These are phyloP conservation scores for Pezicula radicicola DNA, from an alignment of 2,329 filamentous ascomycete genomes.

Conservation along the genomic window DNA sequence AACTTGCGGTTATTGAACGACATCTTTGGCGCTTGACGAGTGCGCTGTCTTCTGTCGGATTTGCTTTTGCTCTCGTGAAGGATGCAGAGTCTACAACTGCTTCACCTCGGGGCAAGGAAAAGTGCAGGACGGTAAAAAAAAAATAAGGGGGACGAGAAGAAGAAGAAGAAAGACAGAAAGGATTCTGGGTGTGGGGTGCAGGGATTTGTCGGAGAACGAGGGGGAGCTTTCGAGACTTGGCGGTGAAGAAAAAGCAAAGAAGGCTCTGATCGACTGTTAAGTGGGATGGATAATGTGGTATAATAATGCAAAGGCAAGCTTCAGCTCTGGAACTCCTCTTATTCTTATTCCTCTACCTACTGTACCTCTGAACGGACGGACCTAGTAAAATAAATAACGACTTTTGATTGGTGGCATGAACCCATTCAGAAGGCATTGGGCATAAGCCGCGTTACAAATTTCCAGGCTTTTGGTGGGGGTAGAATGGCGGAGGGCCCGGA, in stretches of 20 bases:
- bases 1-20: slow-evolving; percentile 57
- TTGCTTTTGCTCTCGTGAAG: too few species aligned
- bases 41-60: too few species aligned
- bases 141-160: background rate
- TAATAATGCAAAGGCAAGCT: slow-evolving; percentile 1
- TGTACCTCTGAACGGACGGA: too few species aligned
- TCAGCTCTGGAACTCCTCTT: background rate
- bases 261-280: slow-evolving; percentile 10
- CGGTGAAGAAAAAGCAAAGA: slow-evolving; percentile 11
- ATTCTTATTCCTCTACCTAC: background rate
- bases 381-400: background rate
- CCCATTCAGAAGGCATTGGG: too few species aligned
- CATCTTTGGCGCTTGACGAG: slow-evolving; percentile 15
- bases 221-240: slow-evolving; percentile 1
- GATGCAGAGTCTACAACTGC: background rate
- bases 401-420: slow-evolving; percentile 5
- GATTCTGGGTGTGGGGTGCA: too few species aligned
- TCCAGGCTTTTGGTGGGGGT: background rate
- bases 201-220: background rate
- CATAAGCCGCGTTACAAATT: too few species aligned
- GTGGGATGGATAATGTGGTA: too few species aligned
- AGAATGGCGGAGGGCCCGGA: background rate
- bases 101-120: background rate
- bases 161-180: too few species aligned
- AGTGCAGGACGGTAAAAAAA: background rate